Evolutionary conservation across 2,329 filamentous ascomycete genomes (phyloP).

Genomic region (Aspergillus persii): DNA sequence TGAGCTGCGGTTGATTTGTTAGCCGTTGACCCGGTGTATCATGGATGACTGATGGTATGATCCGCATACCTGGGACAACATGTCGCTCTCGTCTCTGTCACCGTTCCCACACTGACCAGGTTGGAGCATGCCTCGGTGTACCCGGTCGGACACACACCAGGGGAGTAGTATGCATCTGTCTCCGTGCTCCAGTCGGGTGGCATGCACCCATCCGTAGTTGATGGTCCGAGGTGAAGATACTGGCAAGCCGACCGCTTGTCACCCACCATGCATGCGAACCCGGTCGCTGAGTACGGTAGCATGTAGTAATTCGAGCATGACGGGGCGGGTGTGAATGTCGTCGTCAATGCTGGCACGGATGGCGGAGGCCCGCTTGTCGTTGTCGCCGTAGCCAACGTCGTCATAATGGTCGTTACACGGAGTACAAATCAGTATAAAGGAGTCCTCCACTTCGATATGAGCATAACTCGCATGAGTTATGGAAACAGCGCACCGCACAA

Average conservation of each 20-base stretch:
- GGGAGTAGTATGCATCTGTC: not conserved
- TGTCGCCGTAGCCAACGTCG: not conserved
- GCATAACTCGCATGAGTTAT: not conserved
- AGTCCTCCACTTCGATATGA: not conserved
- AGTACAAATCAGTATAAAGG: not conserved
- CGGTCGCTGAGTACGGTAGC: not conserved
- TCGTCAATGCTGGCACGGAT: not conserved
- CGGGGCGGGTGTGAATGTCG: not conserved
- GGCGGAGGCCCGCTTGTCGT: not conserved
- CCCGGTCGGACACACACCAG: constrained; percentile 3
- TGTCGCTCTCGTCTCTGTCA: constrained; percentile 4
- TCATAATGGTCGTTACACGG: not conserved
- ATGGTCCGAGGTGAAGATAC: not conserved
- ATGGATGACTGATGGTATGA: not conserved
- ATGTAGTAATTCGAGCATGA: not conserved
- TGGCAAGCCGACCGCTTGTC: not conserved
- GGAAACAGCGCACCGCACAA: not conserved
- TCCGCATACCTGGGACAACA: constrained; percentile 4
- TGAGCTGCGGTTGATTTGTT: not conserved
- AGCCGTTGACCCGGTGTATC: not conserved
- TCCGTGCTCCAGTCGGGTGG: not conserved
- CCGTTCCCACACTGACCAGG: not conserved
- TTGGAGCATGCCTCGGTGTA: not conserved
- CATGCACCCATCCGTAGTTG: not conserved
- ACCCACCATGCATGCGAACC: not conserved